These are phyloP conservation scores for Sphaerulina populicola DNA, from an alignment of 2,329 filamentous ascomycete species.

Conservation along the genomic window DNA sequence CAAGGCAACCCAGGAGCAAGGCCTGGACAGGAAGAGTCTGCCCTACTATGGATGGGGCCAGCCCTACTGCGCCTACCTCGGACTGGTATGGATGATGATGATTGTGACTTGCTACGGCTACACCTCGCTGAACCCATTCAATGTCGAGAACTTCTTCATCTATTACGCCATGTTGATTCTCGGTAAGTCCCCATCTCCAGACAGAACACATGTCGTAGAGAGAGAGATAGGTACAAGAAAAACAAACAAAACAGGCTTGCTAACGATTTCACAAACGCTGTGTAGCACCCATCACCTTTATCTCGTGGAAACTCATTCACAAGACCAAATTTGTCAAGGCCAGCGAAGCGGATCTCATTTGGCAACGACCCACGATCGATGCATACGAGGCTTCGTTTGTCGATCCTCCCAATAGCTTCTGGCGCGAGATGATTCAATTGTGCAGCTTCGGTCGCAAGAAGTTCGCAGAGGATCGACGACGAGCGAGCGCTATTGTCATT, in stretches of 20 bases:
- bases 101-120: slow-evolving; percentile 49
- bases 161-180: slow-evolving; percentile 53
- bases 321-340: slow-evolving; percentile 49
- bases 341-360: slow-evolving; percentile 51
- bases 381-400: slow-evolving; percentile 49
- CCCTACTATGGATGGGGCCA: slow-evolving; percentile 51
- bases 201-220: too few species aligned
- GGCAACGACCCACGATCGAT: slow-evolving; percentile 54
- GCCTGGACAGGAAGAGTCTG: slow-evolving; percentile 44
- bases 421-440: slow-evolving; percentile 47
- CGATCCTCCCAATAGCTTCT: slow-evolving; percentile 46
- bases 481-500: slow-evolving; percentile 7
- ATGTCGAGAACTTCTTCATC: slow-evolving; percentile 37
- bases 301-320: slow-evolving; percentile 58
- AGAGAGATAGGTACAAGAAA: too few species aligned
- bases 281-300: slow-evolving; percentile 46
- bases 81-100: slow-evolving; percentile 26
- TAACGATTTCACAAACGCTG: slow-evolving; percentile 23
- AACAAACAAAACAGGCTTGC: neutral
- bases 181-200: slow-evolving; percentile 7
- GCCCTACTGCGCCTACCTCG: slow-evolving; percentile 45
- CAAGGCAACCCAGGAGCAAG: slow-evolving; percentile 45
- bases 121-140: slow-evolving; percentile 39
- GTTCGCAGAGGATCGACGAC: slow-evolving; percentile 8
- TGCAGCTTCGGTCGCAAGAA: slow-evolving; percentile 31